Evolutionary conservation across 352 stramenopile genomes (phyloP).

Genomic region (Pythium myriotylum): DNA sequence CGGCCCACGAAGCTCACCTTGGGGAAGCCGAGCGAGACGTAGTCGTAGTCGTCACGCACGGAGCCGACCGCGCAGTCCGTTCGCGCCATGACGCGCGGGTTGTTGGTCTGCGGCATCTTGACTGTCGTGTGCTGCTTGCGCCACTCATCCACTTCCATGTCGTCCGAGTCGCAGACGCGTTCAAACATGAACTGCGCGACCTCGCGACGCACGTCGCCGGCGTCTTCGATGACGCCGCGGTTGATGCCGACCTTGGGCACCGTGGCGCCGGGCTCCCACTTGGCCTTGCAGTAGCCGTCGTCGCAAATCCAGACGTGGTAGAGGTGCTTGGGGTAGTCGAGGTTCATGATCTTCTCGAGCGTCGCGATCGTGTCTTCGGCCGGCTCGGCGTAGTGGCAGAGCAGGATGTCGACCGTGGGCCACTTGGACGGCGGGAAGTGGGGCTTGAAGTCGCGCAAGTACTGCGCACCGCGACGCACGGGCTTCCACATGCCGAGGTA

Average conservation of each 20-base stretch:
- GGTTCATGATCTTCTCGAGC: constrained; percentile 50
- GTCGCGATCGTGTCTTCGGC: constrained; percentile 51
- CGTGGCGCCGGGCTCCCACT: constrained; percentile 42
- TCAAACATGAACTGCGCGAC: constrained; percentile 88
- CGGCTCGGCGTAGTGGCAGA: constrained; percentile 59
- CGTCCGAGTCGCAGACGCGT: constrained; percentile 79
- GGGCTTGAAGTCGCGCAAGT: constrained; percentile 51
- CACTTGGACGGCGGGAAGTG: constrained; percentile 44
- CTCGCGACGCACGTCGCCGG: constrained; percentile 77
- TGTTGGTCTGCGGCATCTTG: constrained; percentile 67
- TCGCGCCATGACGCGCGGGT: constrained; percentile 67
- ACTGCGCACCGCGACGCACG: constrained; percentile 47
- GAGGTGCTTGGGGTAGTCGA: constrained; percentile 53
- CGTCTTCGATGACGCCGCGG: constrained; percentile 67
- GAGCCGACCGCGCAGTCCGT: constrained; percentile 70
- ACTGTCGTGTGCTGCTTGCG: constrained; percentile 82
- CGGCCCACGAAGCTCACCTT: constrained; percentile 79
- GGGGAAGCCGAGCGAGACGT: constrained; percentile 73
- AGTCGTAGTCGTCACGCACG: constrained; percentile 83
- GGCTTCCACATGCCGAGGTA: constrained; percentile 60
- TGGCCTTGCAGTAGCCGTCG: constrained; percentile 54
- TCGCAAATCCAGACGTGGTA: constrained; percentile 49
- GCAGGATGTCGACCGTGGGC: constrained; percentile 47
- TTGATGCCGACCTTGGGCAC: constrained; percentile 41
- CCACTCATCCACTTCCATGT: constrained; percentile 85